Base-by-base conservation (phyloP, 2,329 filamentous ascomycete species). In the Aspergillus pseudoterreus region DNA sequence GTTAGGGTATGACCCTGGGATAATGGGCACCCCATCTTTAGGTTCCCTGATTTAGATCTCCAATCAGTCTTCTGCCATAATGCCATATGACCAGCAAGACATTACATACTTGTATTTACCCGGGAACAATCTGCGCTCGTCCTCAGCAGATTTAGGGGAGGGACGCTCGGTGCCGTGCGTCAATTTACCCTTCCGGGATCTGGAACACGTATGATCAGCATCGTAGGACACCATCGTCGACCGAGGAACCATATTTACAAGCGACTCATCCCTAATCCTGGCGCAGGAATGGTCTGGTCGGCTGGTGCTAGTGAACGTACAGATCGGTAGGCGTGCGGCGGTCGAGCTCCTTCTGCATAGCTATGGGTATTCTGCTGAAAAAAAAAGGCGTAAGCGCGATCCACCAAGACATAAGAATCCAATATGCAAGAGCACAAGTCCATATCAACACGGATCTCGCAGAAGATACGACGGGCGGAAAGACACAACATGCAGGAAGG, bases 71-170 rank as follows among this genome's bases (percentile, higher is more conserved):
- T 17, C 15, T 17, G 14, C 35, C 5, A 15, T n/a, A n/a, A 38
- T 6, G 14, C 10, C 14, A 11, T 17, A 6, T 11, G n/a, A 6
- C 5, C 14, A 38, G 33, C 2, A 15, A 14, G 33, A 38, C 8
- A 6, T 14, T 3, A 38, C 35, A 8, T 38, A 38, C 35, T 38
- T 38, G 14, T 8, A n/a, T 8, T 4, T 38, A 4, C 15, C 15
- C 14, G 14, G 53, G 33, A 66, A 61, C 33, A 66, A 36, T 43
- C 64, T 57, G n/a, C 45, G 42, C 49, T 66, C 63, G 33, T 65
- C 61, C 14, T 45, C 46, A 41, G 45, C 44, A 43, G 44, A 8
- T 4, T 12, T 38, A 15, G 11, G 35, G 14, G 6, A 5, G 14
- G 35, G 24, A 24, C 32, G 53, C 32, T 47, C 54, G 50, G 55